Conservation (phyloP, 202 grass and related monocot genomes). For the Panicum hallii region DNA sequence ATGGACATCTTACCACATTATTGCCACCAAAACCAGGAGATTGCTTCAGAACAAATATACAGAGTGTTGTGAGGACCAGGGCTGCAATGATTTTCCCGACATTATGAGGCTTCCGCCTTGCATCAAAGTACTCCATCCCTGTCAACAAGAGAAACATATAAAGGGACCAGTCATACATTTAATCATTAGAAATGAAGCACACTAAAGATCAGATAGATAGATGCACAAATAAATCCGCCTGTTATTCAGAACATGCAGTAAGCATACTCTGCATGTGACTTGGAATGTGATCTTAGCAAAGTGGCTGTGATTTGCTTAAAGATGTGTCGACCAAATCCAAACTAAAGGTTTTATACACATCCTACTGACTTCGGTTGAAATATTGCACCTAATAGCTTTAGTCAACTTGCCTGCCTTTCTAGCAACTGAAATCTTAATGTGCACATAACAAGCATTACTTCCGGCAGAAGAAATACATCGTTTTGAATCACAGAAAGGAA, state of each 20-base stretch:
- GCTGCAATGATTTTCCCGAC: constrained; percentile 77
- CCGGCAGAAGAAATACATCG: constrained; percentile 43
- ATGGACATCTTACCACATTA: constrained; percentile 71
- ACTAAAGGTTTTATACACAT: constrained; percentile 12
- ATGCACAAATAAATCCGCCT: constrained; percentile 18
- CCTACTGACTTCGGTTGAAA: constrained; percentile 54
- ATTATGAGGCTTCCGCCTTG: constrained; percentile 83
- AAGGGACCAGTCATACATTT: constrained; percentile 37
- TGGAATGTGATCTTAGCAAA: constrained; percentile 34
- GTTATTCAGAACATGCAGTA: constrained; percentile 27
- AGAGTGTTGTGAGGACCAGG: constrained; percentile 65
- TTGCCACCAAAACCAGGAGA: constrained; percentile 82
- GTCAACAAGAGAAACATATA: constrained; percentile 51
- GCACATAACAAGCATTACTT: constrained; percentile 49
- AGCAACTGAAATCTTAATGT: constrained; percentile 43
- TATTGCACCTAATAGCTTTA: constrained; percentile 57
- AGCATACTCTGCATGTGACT: constrained; percentile 26
- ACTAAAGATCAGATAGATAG: constrained; percentile 29
- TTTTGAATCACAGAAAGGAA: constrained; percentile 28
- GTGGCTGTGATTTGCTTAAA: constrained; percentile 38
- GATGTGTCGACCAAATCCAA: constrained; percentile 34
- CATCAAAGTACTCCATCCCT: constrained; percentile 96
- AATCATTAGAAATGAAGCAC: constrained; percentile 32
- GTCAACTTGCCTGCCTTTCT: constrained; percentile 46
- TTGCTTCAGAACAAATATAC: constrained; percentile 97